A percentile compares a stretch with the other conserved stretches of the same genome.
Conservation (phyloP, 306 rosid species). For the Oemleria cerasiformis region DNA sequence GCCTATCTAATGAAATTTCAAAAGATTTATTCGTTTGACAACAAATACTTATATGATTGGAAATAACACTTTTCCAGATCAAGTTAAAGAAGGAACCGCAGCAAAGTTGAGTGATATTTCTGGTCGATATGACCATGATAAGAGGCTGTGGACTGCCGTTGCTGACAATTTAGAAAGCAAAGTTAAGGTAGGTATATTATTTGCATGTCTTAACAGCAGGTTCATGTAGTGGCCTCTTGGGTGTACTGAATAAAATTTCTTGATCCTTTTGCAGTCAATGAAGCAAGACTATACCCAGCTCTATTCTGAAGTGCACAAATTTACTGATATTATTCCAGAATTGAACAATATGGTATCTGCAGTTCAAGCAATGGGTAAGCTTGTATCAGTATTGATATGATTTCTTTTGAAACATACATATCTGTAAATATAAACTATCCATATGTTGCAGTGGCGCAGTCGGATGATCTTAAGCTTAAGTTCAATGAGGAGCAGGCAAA, state of each 20-base stretch:
- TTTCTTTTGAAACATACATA: not conserved
- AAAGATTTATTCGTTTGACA: not conserved
- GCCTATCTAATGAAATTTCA: not conserved
- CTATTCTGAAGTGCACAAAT: slow-evolving; percentile 16
- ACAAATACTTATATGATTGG: not conserved
- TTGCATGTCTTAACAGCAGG: not conserved
- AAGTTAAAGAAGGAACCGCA: slow-evolving; percentile 14
- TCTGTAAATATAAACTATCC: not conserved
- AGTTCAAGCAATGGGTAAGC: slow-evolving; percentile 32
- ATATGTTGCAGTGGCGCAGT: slow-evolving; percentile 17
- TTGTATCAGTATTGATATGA: not conserved
- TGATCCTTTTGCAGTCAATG: slow-evolving; percentile 21
- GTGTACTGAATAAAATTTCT: slow-evolving; percentile 1
- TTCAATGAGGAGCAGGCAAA: slow-evolving; percentile 28
- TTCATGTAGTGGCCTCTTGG: not conserved
- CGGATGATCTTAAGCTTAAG: slow-evolving; percentile 24
- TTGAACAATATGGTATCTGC: slow-evolving; percentile 28
- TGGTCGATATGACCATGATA: slow-evolving; percentile 16
- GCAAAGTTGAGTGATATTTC: slow-evolving; percentile 15
- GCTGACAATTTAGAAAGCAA: slow-evolving; percentile 15
- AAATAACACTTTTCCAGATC: slow-evolving; percentile 14
- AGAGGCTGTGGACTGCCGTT: slow-evolving; percentile 21
- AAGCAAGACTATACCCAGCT: slow-evolving; percentile 26
- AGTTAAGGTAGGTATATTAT: slow-evolving; percentile 12
- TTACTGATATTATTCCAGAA: slow-evolving; percentile 23